Evolutionary conservation across 352 stramenopile genomes (phyloP).

Genomic region (Thraustochytrium striatum): DNA sequence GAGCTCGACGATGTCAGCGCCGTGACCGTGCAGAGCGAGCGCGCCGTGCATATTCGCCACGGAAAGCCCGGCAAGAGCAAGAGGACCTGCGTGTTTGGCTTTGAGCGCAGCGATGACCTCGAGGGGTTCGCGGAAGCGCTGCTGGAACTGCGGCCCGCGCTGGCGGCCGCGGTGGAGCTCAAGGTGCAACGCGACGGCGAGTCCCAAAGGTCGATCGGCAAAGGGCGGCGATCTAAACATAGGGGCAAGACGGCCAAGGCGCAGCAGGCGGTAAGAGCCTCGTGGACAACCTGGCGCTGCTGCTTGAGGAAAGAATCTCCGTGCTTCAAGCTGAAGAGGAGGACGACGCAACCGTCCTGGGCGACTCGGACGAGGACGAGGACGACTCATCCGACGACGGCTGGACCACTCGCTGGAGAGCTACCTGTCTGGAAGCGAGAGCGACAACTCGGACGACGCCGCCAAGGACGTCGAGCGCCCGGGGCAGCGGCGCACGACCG

Average conservation of each 20-base stretch:
- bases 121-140: constrained; percentile 12
- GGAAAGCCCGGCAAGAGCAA: too few species aligned
- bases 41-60: too few species aligned
- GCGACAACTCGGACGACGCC: background rate
- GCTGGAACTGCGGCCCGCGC: background rate
- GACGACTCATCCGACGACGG: background rate
- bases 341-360: too few species aligned
- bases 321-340: background rate
- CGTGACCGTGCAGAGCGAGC: too few species aligned
- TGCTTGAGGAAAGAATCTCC: background rate
- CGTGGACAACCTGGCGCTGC: background rate
- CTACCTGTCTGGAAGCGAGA: background rate
- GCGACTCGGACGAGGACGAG: too few species aligned
- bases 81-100: too few species aligned
- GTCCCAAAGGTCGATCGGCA: background rate
- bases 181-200: background rate
- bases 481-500: background rate
- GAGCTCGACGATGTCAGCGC: too few species aligned
- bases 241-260: background rate
- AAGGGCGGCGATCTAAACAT: background rate
- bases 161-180: background rate
- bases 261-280: background rate
- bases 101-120: background rate
- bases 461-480: background rate
- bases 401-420: background rate